Base-by-base conservation (phyloP, 2,329 filamentous ascomycete species). In the Bipolaris bicolor region DNA sequence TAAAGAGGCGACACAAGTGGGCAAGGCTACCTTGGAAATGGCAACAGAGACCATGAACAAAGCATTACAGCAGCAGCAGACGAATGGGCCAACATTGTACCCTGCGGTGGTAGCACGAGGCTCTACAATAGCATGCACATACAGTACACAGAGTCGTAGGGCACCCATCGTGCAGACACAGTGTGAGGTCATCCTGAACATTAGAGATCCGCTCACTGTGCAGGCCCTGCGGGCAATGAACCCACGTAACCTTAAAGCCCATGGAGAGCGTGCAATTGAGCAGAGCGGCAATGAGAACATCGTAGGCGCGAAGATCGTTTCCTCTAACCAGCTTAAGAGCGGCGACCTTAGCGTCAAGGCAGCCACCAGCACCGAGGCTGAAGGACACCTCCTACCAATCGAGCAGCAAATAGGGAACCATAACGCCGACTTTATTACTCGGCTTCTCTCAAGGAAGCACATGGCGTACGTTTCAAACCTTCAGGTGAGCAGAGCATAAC, bases 281-380 rank as follows among this genome's bases (percentile, higher is more conserved):
- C 43, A 67, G 16, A 61, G 62, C 50, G 49, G 60, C 36, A 67
- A 67, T 33, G 48, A 60, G 51, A 58, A 65, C 41, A 61, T 65
- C 54, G 55, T 15, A 18, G 60, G 43, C 31, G 31, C 62, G 6
- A 67, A 61, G 48, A 60, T 65, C 10, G 40, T 64, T 41, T 64
- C 43, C n/a, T 59, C 57, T 44, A 67, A 67, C 52, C 41, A 66
- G 62, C 57, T 66, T 7, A 65, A 63, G 48, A 66, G 65, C 47
- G 39, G 61, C 52, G 58, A 63, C 45, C 49, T 65, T 2, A 64
- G 57, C 46, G 61, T 63, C 5, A 61, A 61, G 44, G 61, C 56
- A 60, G 58, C 48, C 5, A 48, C n/a, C 31, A 65, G 56, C 33
- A 22, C 22, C 22, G 22, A 22, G 22, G 22, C 22, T 22, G 22